Evolutionary conservation across 1,139 yeast species (phyloP).

Genomic region (Yarrowia galli): DNA sequence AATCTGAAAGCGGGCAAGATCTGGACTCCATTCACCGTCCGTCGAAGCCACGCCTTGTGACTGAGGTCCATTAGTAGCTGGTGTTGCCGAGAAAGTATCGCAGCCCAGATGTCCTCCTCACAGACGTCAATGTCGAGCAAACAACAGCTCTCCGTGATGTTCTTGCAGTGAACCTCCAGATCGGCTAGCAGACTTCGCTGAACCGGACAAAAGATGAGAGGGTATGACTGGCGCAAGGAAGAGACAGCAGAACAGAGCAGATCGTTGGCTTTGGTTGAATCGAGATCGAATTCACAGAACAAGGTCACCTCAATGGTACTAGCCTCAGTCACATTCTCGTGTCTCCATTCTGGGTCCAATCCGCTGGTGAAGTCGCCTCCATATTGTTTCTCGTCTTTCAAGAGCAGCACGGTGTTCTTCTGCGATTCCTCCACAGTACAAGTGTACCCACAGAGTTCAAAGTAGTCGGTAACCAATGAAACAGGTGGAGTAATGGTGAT

Average conservation of each 20-base stretch:
- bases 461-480: not conserved
- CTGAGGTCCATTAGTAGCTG: not conserved
- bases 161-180: constrained; percentile 15
- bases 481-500: not conserved
- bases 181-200: not conserved
- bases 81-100: not conserved
- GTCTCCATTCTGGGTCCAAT: not conserved
- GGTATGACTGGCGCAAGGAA: constrained; percentile 1
- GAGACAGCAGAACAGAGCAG: not conserved
- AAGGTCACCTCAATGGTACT: constrained; percentile 3
- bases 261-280: not conserved
- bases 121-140: not conserved
- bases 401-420: not conserved
- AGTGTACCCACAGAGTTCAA: constrained; percentile 16
- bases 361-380: constrained; percentile 28
- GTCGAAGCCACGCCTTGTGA: not conserved
- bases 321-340: not conserved
- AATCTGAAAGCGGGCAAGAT: not conserved
- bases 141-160: not conserved
- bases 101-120: not conserved
- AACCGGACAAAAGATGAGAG: constrained; percentile 22
- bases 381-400: constrained; percentile 15
- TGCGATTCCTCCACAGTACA: not conserved
- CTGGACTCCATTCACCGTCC: not conserved
- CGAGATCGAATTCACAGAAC: constrained; percentile 2